Evolutionary conservation across 176 grass and related monocot species (phyloP).

Genomic region (Carex parvula): DNA sequence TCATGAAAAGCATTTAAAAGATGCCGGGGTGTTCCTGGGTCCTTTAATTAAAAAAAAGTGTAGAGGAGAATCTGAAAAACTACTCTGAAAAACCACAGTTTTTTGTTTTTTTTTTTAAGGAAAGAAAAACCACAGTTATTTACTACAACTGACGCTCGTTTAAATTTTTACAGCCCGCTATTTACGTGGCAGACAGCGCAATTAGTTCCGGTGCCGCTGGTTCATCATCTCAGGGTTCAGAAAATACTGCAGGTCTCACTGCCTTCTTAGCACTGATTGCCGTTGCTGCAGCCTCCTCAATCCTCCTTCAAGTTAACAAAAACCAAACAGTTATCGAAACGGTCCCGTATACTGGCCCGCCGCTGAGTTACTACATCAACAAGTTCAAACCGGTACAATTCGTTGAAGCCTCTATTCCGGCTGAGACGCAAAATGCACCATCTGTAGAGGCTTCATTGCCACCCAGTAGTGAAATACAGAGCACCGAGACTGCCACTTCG

Average conservation of each 20-base stretch:
- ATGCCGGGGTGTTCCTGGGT: too few species aligned
- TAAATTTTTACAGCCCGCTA: constrained; percentile 47
- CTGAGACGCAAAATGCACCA: constrained; percentile 20
- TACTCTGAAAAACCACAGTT: too few species aligned
- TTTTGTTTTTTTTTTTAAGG: too few species aligned
- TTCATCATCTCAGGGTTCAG: constrained; percentile 65
- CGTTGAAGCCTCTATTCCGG: constrained; percentile 40
- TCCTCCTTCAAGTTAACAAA: constrained; percentile 77
- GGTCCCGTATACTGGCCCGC: constrained; percentile 57
- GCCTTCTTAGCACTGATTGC: constrained; percentile 56
- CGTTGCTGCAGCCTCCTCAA: constrained; percentile 44
- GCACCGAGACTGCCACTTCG: neutral
- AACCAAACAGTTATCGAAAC: constrained; percentile 42
- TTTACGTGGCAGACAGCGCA: constrained; percentile 87
- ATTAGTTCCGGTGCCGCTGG: constrained; percentile 73
- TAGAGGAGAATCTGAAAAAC: too few species aligned
- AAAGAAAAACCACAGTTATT: neutral
- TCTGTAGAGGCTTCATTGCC: neutral
- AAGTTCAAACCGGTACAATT: constrained; percentile 52
- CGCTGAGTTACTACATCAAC: constrained; percentile 90
- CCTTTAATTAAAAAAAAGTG: too few species aligned
- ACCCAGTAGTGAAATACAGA: constrained; percentile 30
- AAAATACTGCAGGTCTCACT: constrained; percentile 61
- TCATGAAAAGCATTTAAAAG: too few species aligned
- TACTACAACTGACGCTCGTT: neutral